Base-by-base conservation (phyloP, 2,329 filamentous ascomycete species). In the Claviceps pazoutovae region DNA sequence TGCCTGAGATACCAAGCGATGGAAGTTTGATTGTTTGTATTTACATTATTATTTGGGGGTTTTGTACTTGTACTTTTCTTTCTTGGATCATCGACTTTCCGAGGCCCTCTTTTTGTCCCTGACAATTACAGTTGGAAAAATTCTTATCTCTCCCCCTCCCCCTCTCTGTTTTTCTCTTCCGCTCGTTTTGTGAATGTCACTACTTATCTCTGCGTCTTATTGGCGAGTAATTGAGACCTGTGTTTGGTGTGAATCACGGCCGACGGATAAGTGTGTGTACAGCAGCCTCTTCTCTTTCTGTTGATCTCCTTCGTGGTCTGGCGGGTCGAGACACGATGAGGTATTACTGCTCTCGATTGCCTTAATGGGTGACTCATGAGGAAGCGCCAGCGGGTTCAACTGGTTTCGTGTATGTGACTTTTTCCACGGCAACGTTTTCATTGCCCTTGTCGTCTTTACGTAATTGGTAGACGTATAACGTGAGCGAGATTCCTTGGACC, bases 401-500 rank as follows among this genome's bases (percentile, higher is more conserved):
- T 41, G 83, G 83, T 72, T 89, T 90, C 60, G 86, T 86, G 67
- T 86, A 91, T 49, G 86, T 89, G 56, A 91, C 85, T 72, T 91
- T 91, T 67, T 91, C 86, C 43, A 91, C 86, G 16, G 83, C 84
- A 46, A 91, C 86, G 54, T 83, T 88, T 67, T 90, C 86, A 38
- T 79, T 79, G 16, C 86, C 86, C 58, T 86, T 83, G 52, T 79
- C 82, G 60, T 88, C 85, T 64, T 84, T 88, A 65, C 83, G 80
- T 62, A 90, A 68, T 66, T 90, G 86, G 66, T 97, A 97, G 50
- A 97, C 91, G 67, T 97, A 97, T 48, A 97, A 76, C 54, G 94
- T 94, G 58, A 97, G 78, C 16, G 94, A 94, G 65, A 96, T 94
- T 36, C 91, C 91, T 79, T 97, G 91, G 38, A 95, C 88, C 88